Percentiles rank a stretch among this genome's conserved stretches.
These are phyloP conservation scores for Aspergillus sp. DNA, from an alignment of 2,329 filamentous ascomycete genomes.

Conservation along the genomic window DNA sequence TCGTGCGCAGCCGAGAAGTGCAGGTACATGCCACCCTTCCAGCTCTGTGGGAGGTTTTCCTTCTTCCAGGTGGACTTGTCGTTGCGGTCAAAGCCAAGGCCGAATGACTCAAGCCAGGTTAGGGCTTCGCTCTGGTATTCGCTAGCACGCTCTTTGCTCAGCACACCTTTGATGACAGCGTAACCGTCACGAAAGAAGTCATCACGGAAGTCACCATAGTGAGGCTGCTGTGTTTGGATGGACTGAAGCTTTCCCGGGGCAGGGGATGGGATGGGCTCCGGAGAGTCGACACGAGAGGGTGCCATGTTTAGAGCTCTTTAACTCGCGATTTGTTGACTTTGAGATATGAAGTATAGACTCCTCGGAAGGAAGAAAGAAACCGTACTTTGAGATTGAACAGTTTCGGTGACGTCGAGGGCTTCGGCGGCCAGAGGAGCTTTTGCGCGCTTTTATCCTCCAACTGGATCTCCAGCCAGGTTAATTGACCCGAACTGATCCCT, in stretches of 20 bases:
- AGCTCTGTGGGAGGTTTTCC: slow-evolving; percentile 6
- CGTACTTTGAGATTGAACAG: background rate
- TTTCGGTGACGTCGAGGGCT: background rate
- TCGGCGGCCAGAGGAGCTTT: background rate
- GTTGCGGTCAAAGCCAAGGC: slow-evolving; percentile 1
- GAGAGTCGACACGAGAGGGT: background rate
- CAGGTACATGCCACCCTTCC: slow-evolving; percentile 5
- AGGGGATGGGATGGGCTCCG: background rate
- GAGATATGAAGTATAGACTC: too few relatives aligned
- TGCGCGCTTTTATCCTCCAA: background rate
- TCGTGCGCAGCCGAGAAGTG: slow-evolving; percentile 6
- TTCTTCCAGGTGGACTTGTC: slow-evolving; percentile 9
- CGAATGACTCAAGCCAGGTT: slow-evolving; percentile 7
- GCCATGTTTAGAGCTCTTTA: background rate
- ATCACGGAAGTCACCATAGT: slow-evolving; percentile 4
- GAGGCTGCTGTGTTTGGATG: background rate
- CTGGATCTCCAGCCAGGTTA: background rate
- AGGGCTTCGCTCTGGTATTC: slow-evolving; percentile 6
- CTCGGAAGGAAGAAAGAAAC: too few relatives aligned
- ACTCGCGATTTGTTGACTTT: too few relatives aligned
- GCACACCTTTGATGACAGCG: slow-evolving; percentile 3
- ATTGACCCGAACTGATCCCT: background rate
- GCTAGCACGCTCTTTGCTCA: slow-evolving; percentile 1
- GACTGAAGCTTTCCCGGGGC: background rate
- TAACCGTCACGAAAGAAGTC: slow-evolving; percentile 5